These are phyloP conservation scores for Takakia lepidozioides DNA, from an alignment of 225 moss, liverwort and hornwort genomes.

Conservation along the genomic window DNA sequence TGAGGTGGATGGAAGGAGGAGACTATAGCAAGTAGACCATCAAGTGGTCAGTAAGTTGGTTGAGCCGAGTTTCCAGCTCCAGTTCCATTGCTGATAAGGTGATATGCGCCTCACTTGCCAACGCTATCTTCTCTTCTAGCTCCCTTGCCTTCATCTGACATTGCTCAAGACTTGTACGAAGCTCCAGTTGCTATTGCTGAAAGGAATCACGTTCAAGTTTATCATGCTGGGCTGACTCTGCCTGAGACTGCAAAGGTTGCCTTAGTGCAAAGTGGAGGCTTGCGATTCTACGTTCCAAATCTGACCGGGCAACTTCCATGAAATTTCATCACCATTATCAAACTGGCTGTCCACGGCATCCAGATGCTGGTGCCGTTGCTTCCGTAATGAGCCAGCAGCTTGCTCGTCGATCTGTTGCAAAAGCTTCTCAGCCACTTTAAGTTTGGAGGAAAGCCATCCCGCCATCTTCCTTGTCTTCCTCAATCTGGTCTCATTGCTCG, in stretches of 20 bases:
- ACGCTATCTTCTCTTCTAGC: constrained; percentile 57
- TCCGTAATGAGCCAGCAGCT: constrained; percentile 64
- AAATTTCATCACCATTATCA: too few species aligned
- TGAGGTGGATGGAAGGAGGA: too few species aligned
- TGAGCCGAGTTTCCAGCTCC: constrained; percentile 62
- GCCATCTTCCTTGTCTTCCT: too few species aligned
- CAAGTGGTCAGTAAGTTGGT: constrained; percentile 75
- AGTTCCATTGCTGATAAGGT: constrained; percentile 63
- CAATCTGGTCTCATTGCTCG: too few species aligned
- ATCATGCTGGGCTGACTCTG: constrained; percentile 14
- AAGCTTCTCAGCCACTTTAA: constrained; percentile 71
- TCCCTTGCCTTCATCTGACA: constrained; percentile 57
- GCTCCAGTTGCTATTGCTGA: constrained; percentile 57
- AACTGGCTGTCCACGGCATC: constrained; percentile 33
- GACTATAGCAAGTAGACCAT: too few species aligned
- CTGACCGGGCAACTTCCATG: too few species aligned
- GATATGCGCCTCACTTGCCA: constrained; percentile 55
- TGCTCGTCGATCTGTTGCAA: constrained; percentile 86
- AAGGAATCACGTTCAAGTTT: constrained; percentile 43
- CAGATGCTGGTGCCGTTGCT: too few species aligned
- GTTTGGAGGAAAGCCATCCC: constrained; percentile 63
- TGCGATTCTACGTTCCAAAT: constrained; percentile 59
- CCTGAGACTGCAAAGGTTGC: constrained; percentile 36
- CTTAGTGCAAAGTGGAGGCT: constrained; percentile 38
- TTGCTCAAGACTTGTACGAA: constrained; percentile 54